A percentile compares a stretch with the other conserved stretches of the same genome.
Evolutionary conservation across 371 early-diverging fungal genomes (phyloP).

Genomic region (Apophysomyces variabilis): DNA sequence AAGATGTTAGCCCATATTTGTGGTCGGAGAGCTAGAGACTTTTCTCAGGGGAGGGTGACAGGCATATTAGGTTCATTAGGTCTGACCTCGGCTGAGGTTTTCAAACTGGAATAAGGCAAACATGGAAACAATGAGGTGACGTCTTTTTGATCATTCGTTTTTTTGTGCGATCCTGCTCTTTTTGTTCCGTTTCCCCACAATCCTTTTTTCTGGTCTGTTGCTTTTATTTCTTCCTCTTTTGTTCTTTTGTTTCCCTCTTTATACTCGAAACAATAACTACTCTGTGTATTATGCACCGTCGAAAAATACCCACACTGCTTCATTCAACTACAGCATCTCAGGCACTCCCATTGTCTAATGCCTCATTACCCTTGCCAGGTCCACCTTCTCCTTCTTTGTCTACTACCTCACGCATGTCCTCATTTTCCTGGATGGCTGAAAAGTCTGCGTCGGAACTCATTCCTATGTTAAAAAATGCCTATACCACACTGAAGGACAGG

Average conservation of each 20-base stretch:
- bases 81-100: conserved; percentile 40
- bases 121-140: conserved; percentile 2
- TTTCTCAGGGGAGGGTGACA: conserved; percentile 45
- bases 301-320: conserved; percentile 5
- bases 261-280: conserved; percentile 1
- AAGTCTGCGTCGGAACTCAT: conserved; percentile 33
- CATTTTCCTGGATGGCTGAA: conserved; percentile 28
- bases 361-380: conserved; percentile 12
- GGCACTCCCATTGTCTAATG: not conserved
- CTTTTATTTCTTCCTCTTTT: not conserved
- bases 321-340: not conserved
- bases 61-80: conserved; percentile 43
- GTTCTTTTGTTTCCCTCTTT: conserved; percentile 11
- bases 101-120: conserved; percentile 41
- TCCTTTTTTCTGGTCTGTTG: not conserved
- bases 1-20: conserved; percentile 42
- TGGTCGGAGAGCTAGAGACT: conserved; percentile 47
- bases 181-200: conserved; percentile 12
- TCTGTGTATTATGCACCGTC: conserved; percentile 2
- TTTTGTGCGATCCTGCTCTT: conserved; percentile 13
- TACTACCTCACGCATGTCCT: conserved; percentile 26
- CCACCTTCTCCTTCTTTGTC: conserved; percentile 35
- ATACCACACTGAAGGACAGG: conserved; percentile 31
- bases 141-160: conserved; percentile 8
- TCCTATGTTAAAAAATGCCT: conserved; percentile 32